Conservation (phyloP, 2,329 filamentous ascomycete species). For the Botrytis cinerea region DNA sequence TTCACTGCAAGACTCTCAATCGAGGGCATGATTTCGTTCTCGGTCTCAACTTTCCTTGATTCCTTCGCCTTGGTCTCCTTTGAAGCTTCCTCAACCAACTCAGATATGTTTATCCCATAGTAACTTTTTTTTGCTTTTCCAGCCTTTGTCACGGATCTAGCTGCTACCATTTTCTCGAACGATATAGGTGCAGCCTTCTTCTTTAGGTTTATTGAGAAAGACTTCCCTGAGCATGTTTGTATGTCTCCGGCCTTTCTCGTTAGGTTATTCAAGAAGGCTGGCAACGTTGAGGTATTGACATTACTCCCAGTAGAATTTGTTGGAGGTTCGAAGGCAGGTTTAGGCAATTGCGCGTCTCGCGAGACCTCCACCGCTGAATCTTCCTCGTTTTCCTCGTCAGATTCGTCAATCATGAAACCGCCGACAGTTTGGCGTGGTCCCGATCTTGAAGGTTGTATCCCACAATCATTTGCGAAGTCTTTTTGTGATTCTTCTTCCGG, state of each 20-base stretch:
- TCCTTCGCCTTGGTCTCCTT: conserved; percentile 45
- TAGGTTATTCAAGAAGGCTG: conserved; percentile 32
- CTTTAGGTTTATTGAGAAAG: conserved; percentile 57
- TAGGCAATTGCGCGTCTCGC: conserved; percentile 17
- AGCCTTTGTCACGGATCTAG: conserved; percentile 65
- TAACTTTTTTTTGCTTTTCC: conserved; percentile 74
- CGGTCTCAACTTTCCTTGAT: conserved; percentile 48
- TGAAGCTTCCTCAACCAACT: conserved; percentile 71
- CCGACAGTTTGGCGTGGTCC: conserved; percentile 22
- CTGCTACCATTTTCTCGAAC: conserved; percentile 68
- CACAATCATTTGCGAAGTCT: not conserved
- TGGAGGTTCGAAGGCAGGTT: conserved; percentile 1
- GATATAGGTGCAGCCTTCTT: conserved; percentile 50
- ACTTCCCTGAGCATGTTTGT: conserved; percentile 50
- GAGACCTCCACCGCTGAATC: conserved; percentile 6
- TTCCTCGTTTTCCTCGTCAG: conserved; percentile 24
- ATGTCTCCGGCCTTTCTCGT: conserved; percentile 32
- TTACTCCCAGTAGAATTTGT: not conserved
- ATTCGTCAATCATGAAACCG: conserved; percentile 28
- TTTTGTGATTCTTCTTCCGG: not conserved
- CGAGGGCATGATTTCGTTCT: conserved; percentile 43
- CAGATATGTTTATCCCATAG: conserved; percentile 91
- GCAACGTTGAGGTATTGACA: conserved; percentile 25
- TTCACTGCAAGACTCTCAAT: conserved; percentile 43
- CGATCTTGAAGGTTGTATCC: not conserved